phyloP scores from a whole-genome alignment of 78 protist species.

The Dictyostelium purpureum region DNA sequence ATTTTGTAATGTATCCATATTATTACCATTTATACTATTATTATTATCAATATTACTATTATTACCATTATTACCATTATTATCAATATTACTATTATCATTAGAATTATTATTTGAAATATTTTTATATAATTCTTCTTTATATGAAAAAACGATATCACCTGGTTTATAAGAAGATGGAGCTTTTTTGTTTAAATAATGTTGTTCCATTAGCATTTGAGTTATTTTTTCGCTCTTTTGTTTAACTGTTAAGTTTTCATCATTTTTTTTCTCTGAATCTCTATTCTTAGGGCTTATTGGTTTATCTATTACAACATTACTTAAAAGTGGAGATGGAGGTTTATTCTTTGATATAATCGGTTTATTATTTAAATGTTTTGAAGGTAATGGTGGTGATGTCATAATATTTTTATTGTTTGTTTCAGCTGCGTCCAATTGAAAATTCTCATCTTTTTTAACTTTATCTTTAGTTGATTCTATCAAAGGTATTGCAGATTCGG shows the following conservation, averaged over 20 bases:
- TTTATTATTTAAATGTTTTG: background rate
- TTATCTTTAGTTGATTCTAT: background rate
- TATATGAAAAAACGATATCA: background rate
- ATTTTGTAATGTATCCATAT: background rate
- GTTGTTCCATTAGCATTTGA: background rate
- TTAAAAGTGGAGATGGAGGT: background rate
- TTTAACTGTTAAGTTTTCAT: background rate
- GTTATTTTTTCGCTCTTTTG: conserved; percentile 7
- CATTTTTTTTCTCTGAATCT: background rate
- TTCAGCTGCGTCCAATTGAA: background rate
- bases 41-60: background rate
- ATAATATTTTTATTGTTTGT: background rate
- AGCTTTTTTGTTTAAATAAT: background rate
- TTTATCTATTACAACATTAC: background rate
- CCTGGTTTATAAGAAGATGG: conserved; percentile 5
- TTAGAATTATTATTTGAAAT: background rate
- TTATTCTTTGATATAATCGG: too few species aligned
- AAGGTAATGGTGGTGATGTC: background rate
- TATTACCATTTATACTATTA: background rate
- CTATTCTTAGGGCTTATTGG: background rate
- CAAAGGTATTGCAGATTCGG: background rate
- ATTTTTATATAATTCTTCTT: conserved; percentile 12
- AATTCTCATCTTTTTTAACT: too few species aligned
- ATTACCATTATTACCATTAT: background rate
- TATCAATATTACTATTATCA: background rate